Evolutionary conservation across 2,329 filamentous ascomycete genomes (phyloP).

Genomic region (Blastomyces parvus): DNA sequence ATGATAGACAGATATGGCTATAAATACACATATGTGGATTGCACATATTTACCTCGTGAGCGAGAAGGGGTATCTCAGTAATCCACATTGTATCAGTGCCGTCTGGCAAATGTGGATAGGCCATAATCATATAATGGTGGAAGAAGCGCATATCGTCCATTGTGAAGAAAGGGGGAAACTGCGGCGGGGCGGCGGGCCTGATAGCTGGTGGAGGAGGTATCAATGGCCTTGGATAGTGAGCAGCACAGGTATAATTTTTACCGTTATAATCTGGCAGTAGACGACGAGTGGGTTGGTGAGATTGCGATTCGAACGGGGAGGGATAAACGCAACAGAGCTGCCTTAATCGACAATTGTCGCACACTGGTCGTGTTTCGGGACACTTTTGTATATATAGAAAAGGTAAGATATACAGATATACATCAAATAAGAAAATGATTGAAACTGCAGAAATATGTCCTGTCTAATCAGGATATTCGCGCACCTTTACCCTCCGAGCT

Average conservation of each 20-base stretch:
- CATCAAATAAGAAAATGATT: not conserved
- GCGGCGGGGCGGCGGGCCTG: not conserved
- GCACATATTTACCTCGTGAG: constrained; percentile 1
- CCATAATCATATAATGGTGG: constrained; percentile 3
- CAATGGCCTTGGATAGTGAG: not conserved
- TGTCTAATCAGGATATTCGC: not conserved
- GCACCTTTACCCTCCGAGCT: not conserved
- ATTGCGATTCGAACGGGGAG: not conserved
- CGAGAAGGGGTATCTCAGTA: not conserved
- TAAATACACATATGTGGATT: not conserved
- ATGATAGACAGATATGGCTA: too few relatives aligned
- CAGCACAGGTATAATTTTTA: not conserved
- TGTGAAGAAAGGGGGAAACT: not conserved
- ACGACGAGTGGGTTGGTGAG: not conserved
- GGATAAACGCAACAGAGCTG: constrained; percentile 1
- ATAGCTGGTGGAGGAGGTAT: not conserved
- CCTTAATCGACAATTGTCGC: not conserved
- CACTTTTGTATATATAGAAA: not conserved
- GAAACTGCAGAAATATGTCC: not conserved
- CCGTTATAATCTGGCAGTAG: not conserved
- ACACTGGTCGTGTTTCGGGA: not conserved
- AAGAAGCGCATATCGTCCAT: constrained; percentile 4
- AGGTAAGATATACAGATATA: not conserved
- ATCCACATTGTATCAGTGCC: not conserved
- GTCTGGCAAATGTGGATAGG: not conserved